phyloP scores from a whole-genome alignment of 2,329 filamentous ascomycete genomes.

The Mycosphaerella arachidis region DNA sequence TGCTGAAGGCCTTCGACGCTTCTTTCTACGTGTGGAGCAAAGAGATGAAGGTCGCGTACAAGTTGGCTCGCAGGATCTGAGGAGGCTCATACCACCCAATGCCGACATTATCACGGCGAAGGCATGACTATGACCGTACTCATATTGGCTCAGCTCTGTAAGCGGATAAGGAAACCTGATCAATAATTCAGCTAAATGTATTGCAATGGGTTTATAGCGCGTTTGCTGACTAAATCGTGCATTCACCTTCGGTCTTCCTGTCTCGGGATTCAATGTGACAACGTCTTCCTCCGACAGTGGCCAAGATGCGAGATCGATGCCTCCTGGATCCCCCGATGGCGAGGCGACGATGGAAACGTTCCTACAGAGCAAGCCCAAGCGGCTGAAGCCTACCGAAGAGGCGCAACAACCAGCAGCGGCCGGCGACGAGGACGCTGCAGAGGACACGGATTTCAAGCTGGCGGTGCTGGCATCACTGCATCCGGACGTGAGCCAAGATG shows the following conservation, averaged over 20 bases:
- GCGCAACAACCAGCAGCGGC: constrained; percentile 1
- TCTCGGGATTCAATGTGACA: not conserved
- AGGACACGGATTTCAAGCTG: constrained; percentile 85
- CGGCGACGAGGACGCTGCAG: constrained; percentile 50
- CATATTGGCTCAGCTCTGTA: not conserved
- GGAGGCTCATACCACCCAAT: not conserved
- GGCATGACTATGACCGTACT: not conserved
- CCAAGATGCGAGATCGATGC: not conserved
- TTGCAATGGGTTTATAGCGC: too few relatives aligned
- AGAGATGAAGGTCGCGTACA: too few relatives aligned
- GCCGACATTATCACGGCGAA: not conserved
- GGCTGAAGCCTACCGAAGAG: constrained; percentile 15
- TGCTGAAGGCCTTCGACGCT: not conserved
- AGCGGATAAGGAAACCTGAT: too few relatives aligned
- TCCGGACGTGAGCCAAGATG: constrained; percentile 58
- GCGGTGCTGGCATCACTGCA: constrained; percentile 77
- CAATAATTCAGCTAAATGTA: not conserved
- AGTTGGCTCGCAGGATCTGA: not conserved
- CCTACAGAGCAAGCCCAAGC: constrained; percentile 14
- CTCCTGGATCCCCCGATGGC: not conserved
- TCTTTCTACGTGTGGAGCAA: not conserved
- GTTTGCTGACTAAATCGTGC: not conserved
- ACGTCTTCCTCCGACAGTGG: not conserved
- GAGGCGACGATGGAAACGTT: constrained; percentile 11
- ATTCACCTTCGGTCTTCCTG: not conserved